Conservation (phyloP, 116 monocot genomes). For the Dioscorea cayenensis region DNA sequence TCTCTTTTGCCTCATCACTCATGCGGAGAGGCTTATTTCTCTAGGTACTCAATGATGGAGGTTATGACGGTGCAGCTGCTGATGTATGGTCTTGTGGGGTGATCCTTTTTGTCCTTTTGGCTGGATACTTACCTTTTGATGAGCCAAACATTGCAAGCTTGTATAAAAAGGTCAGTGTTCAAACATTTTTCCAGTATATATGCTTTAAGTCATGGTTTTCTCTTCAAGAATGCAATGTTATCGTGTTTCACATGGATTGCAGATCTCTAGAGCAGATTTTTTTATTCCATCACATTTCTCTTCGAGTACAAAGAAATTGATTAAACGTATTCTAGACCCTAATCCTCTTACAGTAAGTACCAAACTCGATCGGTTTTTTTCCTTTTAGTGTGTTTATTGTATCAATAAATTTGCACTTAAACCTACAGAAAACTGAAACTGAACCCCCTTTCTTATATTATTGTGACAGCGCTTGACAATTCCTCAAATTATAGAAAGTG, state of each 20-base stretch:
- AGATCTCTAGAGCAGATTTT: constrained; percentile 74
- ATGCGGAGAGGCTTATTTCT: constrained; percentile 5
- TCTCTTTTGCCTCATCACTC: not conserved
- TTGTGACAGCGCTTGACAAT: constrained; percentile 62
- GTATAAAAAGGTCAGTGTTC: constrained; percentile 48
- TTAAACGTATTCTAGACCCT: constrained; percentile 76
- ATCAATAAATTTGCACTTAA: not conserved
- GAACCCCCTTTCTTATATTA: not conserved
- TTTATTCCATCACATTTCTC: constrained; percentile 69
- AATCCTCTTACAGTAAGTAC: constrained; percentile 36
- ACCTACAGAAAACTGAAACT: not conserved
- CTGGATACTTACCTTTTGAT: constrained; percentile 88
- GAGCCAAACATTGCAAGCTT: constrained; percentile 51
- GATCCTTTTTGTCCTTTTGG: constrained; percentile 90
- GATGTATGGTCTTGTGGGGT: constrained; percentile 96
- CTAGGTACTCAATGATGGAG: constrained; percentile 81
- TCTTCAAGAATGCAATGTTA: not conserved
- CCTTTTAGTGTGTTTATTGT: not conserved
- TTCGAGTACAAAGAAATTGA: constrained; percentile 64
- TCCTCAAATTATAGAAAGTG: constrained; percentile 62
- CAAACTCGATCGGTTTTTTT: not conserved
- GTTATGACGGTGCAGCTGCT: constrained; percentile 75
- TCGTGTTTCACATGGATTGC: constrained; percentile 13
- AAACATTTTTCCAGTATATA: constrained; percentile 2
- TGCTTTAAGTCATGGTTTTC: not conserved